Evolutionary conservation across 2,329 filamentous ascomycete genomes (phyloP), one percentile per base, ranked within the genome.

Genomic region (Trichoderma asperellum): DNA sequence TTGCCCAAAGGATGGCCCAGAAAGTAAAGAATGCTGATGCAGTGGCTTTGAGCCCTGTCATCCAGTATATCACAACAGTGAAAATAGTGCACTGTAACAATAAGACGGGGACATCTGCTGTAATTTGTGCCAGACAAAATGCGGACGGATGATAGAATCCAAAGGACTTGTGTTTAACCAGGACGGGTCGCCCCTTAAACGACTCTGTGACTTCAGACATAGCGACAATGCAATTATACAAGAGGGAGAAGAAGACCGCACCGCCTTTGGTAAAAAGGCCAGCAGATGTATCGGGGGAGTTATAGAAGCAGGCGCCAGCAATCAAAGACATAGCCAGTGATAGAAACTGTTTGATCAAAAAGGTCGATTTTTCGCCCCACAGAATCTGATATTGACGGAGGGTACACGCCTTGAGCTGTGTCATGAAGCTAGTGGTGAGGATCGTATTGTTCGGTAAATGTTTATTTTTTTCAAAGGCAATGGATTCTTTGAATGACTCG

Each of bases 141-240:
- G 84, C 84, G 2, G 84, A 84, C 0, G 88, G 87, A 63, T 89
- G 86, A 75, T 84, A 88, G 60, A 85, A 81, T 21, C 85, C 87
- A 70, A 89, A 89, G 0, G 78, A 75, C 71, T 86, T 87, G 72
- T 89, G 88, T 75, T 89, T 89, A 56, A 85, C 76, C 4, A 90
- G 75, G 12, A 90, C 83, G 0, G 87, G 86, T 0, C 89, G 84
- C 21, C 88, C 88, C 16, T 78, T 81, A 73, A 89, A 91, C 0
- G 87, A 88, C 34, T 87, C 84, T 0, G 85, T 89, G 1, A 92
- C 89, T 76, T 92, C 90, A 1, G 88, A 85, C 83, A 92, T 87
- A 24, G 88, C 1, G 91, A 75, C 8, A 92, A 78, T 68, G 84
- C 82, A 43, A 75, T 91, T 89, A 77, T 86, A 89, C 0, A 92